A percentile compares a stretch with the other conserved stretches of the same genome.
These are phyloP conservation scores for Cardamine chenopodiifolia DNA, from an alignment of 345 rosid genomes.

Conservation along the genomic window DNA sequence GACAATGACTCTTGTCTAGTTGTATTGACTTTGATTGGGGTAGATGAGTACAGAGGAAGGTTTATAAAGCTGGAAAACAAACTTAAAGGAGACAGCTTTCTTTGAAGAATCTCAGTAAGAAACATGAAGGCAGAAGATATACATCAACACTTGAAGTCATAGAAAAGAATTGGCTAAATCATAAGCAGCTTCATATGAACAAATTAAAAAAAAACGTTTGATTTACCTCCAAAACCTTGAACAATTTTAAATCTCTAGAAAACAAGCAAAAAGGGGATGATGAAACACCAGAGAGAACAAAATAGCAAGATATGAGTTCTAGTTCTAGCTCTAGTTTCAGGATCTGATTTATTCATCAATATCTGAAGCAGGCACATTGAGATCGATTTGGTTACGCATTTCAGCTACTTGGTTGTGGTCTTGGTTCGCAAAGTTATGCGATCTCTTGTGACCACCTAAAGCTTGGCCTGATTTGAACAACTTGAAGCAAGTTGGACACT, in stretches of 20 bases:
- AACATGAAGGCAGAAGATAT: constrained; percentile 16
- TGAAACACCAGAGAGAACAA: background rate
- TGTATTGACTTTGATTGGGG: background rate
- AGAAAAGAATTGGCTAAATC: constrained; percentile 8
- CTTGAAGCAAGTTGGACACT: constrained; percentile 84
- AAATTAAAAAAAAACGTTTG: constrained; percentile 29
- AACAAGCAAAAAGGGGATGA: background rate
- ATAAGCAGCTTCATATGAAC: constrained; percentile 25
- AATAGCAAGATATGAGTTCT: background rate
- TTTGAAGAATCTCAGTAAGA: constrained; percentile 17
- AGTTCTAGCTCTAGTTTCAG: background rate
- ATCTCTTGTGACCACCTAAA: constrained; percentile 91
- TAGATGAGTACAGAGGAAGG: constrained; percentile 12
- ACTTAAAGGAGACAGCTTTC: background rate
- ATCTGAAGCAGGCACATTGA: constrained; percentile 66
- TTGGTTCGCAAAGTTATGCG: constrained; percentile 66
- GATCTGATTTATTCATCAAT: constrained; percentile 38
- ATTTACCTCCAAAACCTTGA: background rate
- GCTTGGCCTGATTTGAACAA: constrained; percentile 91
- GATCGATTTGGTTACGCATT: constrained; percentile 54
- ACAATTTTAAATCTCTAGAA: background rate
- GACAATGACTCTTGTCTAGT: constrained; percentile 9
- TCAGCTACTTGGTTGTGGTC: constrained; percentile 51
- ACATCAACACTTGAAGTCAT: constrained; percentile 23
- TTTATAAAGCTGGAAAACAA: constrained; percentile 7